phyloP scores from a whole-genome alignment of 306 rosid species.

The Quercus alba region DNA sequence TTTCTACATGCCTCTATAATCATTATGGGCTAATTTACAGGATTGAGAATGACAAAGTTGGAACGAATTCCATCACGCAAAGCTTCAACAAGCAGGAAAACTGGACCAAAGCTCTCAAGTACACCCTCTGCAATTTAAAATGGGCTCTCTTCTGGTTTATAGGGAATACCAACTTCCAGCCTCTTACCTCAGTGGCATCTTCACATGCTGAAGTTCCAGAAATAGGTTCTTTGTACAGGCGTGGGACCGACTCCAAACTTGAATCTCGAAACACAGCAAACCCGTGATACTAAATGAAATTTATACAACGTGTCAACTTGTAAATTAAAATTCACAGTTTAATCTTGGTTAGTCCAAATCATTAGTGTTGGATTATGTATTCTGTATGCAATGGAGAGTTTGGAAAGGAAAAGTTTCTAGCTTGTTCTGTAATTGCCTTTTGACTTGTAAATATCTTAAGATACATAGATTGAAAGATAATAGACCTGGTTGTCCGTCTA shows the following conservation, averaged over 20 bases:
- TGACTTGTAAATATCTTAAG: background rate
- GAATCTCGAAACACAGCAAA: constrained; percentile 38
- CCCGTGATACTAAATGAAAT: background rate
- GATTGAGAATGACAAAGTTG: constrained; percentile 91
- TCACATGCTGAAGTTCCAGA: constrained; percentile 72
- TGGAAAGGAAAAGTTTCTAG: background rate
- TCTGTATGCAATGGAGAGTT: background rate
- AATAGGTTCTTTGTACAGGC: constrained; percentile 50
- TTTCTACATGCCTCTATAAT: background rate
- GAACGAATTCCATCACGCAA: constrained; percentile 85
- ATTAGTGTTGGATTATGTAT: background rate
- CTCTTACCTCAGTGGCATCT: constrained; percentile 66
- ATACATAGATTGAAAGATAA: background rate
- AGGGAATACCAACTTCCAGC: constrained; percentile 88
- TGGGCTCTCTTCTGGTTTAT: constrained; percentile 99
- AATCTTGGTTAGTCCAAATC: constrained; percentile 19
- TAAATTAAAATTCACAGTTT: constrained; percentile 22
- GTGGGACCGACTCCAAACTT: constrained; percentile 43
- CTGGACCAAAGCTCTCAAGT: constrained; percentile 97
- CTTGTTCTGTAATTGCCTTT: background rate
- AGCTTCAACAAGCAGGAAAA: constrained; percentile 96
- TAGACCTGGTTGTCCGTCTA: background rate
- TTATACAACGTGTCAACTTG: constrained; percentile 18
- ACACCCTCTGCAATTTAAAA: constrained; percentile 92
- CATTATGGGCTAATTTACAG: constrained; percentile 38